Evolutionary conservation across 345 rosid genomes (phyloP).

Genomic region (Gossypium raimondii): DNA sequence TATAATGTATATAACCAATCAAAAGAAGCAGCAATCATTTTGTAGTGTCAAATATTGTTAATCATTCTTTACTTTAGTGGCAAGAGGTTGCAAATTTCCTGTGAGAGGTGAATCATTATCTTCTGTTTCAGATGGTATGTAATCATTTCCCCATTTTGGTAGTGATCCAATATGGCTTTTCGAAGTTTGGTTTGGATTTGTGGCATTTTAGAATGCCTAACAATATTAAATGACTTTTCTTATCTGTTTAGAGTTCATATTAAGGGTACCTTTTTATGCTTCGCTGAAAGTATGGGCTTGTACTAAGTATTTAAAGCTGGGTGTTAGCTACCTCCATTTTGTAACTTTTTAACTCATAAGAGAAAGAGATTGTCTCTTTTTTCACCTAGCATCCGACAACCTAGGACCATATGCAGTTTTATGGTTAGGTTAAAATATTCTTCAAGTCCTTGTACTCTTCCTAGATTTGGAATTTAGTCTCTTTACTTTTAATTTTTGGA

Average conservation of each 20-base stretch:
- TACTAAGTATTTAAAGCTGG: background rate
- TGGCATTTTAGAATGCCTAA: background rate
- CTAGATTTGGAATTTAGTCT: too few species aligned
- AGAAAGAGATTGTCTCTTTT: background rate
- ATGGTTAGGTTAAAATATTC: background rate
- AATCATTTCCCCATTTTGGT: slow-evolving; percentile 1
- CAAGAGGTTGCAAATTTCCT: background rate
- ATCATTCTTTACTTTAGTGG: background rate
- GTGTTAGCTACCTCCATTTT: background rate
- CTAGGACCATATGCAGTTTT: background rate
- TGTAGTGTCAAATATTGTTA: background rate
- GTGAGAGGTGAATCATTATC: background rate
- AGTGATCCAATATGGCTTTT: background rate
- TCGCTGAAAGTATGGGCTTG: background rate
- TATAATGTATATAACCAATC: background rate
- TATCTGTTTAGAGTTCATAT: background rate
- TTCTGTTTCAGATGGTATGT: background rate
- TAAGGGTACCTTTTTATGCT: background rate
- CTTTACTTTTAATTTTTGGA: too few species aligned
- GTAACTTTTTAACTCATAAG: background rate
- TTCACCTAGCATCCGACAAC: background rate
- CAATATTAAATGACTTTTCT: background rate
- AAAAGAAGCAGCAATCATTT: background rate
- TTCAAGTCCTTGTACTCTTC: too few species aligned
- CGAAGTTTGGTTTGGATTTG: background rate